These are phyloP conservation scores for Lactuca sativa DNA, from an alignment of 129 eudicot genomes.

Conservation along the genomic window DNA sequence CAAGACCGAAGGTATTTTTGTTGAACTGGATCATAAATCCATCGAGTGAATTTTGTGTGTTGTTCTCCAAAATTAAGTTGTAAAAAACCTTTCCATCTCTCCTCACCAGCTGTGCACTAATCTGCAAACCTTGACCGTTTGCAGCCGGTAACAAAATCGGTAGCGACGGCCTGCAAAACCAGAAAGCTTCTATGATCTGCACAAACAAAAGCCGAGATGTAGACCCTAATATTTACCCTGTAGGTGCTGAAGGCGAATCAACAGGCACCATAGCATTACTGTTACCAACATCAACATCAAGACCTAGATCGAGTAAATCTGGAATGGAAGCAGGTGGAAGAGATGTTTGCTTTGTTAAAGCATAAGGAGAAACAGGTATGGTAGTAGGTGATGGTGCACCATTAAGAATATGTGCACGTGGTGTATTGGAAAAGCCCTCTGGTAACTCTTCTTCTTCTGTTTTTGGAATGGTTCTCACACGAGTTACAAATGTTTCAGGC, in stretches of 20 bases:
- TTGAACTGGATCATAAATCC: conserved; percentile 98
- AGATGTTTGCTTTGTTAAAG: conserved; percentile 39
- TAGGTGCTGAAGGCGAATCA: conserved; percentile 62
- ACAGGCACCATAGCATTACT: conserved; percentile 53
- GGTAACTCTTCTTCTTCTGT: conserved; percentile 76
- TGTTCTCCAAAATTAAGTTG: conserved; percentile 83
- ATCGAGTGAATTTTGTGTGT: conserved; percentile 62
- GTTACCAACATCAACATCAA: conserved; percentile 29
- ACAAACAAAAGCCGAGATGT: background rate
- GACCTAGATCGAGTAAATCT: conserved; percentile 67
- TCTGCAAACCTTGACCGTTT: conserved; percentile 76
- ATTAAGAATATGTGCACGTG: conserved; percentile 34
- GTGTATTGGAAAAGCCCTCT: conserved; percentile 59
- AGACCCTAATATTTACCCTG: conserved; percentile 43
- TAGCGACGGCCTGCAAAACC: conserved; percentile 60
- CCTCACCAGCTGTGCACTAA: conserved; percentile 65
- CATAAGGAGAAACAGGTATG: conserved; percentile 33
- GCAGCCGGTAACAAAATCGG: conserved; percentile 64
- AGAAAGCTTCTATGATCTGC: conserved; percentile 10
- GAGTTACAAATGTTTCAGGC: conserved; percentile 82
- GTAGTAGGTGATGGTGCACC: conserved; percentile 59
- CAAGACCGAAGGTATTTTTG: conserved; percentile 90
- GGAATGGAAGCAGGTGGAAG: conserved; percentile 49
- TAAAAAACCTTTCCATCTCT: conserved; percentile 77
- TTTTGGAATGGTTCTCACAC: conserved; percentile 58